A percentile compares a stretch with the other conserved stretches of the same genome.
Conservation (phyloP, 805 yeast genomes). For the Starmera amethionina region DNA sequence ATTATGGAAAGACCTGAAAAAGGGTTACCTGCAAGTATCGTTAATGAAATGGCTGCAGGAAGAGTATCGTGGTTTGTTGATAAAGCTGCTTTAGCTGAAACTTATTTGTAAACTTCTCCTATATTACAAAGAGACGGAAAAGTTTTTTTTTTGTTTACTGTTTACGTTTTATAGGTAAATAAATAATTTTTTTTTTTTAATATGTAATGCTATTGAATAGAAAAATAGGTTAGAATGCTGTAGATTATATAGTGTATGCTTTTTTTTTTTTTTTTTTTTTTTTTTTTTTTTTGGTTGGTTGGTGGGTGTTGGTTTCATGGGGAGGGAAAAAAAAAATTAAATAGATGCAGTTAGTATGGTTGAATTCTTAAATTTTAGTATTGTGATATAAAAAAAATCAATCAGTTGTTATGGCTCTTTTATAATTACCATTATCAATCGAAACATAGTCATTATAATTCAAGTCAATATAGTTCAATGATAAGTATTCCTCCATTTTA, state of each 20-base stretch:
- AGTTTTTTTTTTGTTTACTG: not conserved
- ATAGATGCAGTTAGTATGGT: too few relatives aligned
- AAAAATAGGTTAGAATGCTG: too few relatives aligned
- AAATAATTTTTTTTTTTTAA: not conserved
- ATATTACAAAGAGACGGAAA: not conserved
- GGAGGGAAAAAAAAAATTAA: too few relatives aligned
- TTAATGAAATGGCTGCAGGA: slow-evolving; percentile 95
- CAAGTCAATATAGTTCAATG: not conserved
- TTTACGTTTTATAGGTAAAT: not conserved
- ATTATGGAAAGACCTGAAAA: slow-evolving; percentile 97
- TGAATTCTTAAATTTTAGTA: not conserved
- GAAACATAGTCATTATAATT: not conserved
- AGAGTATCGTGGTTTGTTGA: slow-evolving; percentile 97
- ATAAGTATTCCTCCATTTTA: not conserved
- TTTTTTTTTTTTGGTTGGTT: too few relatives aligned
- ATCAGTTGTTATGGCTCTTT: not conserved
- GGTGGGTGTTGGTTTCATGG: too few relatives aligned
- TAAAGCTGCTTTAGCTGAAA: slow-evolving; percentile 76
- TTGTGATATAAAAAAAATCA: not conserved
- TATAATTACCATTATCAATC: not conserved
- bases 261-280: too few relatives aligned
- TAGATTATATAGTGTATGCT: too few relatives aligned
- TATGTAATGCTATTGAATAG: not conserved
- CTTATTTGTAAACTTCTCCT: slow-evolving; percentile 29
- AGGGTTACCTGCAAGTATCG: slow-evolving; percentile 88